Conservation (phyloP, 495 filamentous ascomycete species). For the Staphylotrichum tortipilum region DNA sequence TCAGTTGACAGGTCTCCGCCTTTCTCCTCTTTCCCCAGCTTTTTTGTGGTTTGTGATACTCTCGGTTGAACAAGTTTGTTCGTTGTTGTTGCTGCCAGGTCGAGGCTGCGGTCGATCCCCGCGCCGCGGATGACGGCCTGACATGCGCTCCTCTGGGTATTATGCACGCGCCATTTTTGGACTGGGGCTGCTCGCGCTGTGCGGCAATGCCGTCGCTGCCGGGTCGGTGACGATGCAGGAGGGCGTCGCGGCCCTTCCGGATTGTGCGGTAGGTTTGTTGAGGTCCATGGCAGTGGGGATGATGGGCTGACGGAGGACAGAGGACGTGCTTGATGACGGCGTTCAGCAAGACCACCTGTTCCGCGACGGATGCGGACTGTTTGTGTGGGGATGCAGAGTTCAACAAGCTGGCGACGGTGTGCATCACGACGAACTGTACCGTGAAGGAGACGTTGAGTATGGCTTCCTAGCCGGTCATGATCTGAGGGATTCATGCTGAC, state of each 20-base stretch:
- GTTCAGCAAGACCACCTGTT: constrained; percentile 12
- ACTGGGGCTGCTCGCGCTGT: constrained; percentile 3
- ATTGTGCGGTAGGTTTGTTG: constrained; percentile 11
- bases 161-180: constrained; percentile 10
- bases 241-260: neutral
- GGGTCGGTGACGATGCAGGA: neutral
- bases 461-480: neutral
- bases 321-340: constrained; percentile 1
- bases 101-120: neutral
- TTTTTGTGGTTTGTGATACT: no score
- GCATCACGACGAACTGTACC: constrained; percentile 12
- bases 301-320: neutral
- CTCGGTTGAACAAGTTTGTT: no score
- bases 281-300: neutral
- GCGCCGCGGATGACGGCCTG: constrained; percentile 3
- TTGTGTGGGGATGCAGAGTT: constrained; percentile 12
- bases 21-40: neutral
- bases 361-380: constrained; percentile 10
- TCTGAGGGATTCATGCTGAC: neutral
- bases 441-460: constrained; percentile 16
- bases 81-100: no score
- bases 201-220: neutral
- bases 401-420: constrained; percentile 1
- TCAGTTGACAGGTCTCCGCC: constrained; percentile 3
- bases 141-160: constrained; percentile 6